phyloP scores from a whole-genome alignment of 352 stramenopile species.

The Pythium aristosporum region DNA sequence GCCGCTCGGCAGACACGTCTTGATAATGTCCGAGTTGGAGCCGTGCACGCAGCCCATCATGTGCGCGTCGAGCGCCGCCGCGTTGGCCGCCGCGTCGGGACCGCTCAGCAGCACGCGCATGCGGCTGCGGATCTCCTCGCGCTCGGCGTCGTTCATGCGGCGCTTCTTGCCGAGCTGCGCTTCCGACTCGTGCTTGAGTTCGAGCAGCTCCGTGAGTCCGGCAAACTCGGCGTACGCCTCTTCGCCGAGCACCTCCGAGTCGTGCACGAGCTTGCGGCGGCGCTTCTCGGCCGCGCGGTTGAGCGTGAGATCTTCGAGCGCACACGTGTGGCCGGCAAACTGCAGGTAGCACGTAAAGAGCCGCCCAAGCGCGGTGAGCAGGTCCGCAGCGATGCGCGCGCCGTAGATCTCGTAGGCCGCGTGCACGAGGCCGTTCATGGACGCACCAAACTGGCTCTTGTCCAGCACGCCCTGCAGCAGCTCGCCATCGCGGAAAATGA shows the following conservation, averaged over 20 bases:
- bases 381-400: slow-evolving; percentile 74
- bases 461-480: slow-evolving; percentile 97
- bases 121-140: slow-evolving; percentile 62
- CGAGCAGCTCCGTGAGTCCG: slow-evolving; percentile 66
- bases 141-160: slow-evolving; percentile 83
- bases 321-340: slow-evolving; percentile 98
- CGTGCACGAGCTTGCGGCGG: slow-evolving; percentile 86
- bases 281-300: slow-evolving; percentile 92
- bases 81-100: slow-evolving; percentile 68
- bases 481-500: slow-evolving; percentile 96
- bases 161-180: slow-evolving; percentile 59
- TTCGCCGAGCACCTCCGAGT: slow-evolving; percentile 79
- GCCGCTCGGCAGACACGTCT: slow-evolving; percentile 97
- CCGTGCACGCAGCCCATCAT: slow-evolving; percentile 90
- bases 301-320: slow-evolving; percentile 98
- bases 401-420: slow-evolving; percentile 93
- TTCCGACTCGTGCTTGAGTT: slow-evolving; percentile 48
- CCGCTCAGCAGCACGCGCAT: slow-evolving; percentile 78
- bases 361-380: slow-evolving; percentile 82
- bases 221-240: slow-evolving; percentile 86
- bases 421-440: slow-evolving; percentile 98
- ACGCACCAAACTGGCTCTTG: slow-evolving; percentile 98
- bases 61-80: slow-evolving; percentile 81
- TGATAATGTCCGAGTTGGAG: slow-evolving; percentile 98
- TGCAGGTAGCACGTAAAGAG: slow-evolving; percentile 98